These are phyloP conservation scores for Leccinum broughii DNA, from an alignment of 768 basidiomycete genomes.

Conservation along the genomic window DNA sequence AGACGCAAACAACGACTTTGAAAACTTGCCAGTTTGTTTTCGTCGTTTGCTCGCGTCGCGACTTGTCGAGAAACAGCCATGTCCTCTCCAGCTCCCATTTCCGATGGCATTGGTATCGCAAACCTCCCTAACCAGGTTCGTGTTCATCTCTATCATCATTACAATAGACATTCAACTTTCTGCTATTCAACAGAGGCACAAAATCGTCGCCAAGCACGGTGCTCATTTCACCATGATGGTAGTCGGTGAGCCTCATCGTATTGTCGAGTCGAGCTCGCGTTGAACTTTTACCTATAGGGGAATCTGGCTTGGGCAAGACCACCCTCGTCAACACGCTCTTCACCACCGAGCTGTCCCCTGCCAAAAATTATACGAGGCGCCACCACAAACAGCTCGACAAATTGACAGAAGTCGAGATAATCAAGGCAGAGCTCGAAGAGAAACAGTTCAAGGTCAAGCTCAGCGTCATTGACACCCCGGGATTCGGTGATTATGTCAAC, in stretches of 20 bases:
- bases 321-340: constrained; percentile 99
- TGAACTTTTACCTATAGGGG: constrained; percentile 53
- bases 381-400: constrained; percentile 98
- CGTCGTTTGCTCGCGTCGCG: constrained; percentile 18
- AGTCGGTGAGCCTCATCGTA: constrained; percentile 59
- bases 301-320: constrained; percentile 96
- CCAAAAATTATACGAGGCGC: constrained; percentile 87
- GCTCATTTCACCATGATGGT: constrained; percentile 99
- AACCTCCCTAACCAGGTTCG: constrained; percentile 97
- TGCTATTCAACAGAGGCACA: constrained; percentile 73
- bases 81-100: constrained; percentile 35
- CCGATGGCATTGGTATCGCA: constrained; percentile 89
- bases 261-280: background rate
- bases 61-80: constrained; percentile 26
- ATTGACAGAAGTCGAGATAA: constrained; percentile 97
- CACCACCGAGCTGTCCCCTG: constrained; percentile 90
- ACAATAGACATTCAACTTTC: background rate
- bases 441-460: constrained; percentile 99
- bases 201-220: constrained; percentile 97
- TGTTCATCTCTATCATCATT: background rate
- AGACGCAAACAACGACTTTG: constrained; percentile 24
- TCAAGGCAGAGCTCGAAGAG: constrained; percentile 99
- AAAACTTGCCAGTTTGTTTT: constrained; percentile 28
- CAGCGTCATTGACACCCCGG: constrained; percentile 97
- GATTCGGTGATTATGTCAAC: constrained; percentile 99